A percentile compares a stretch with the other conserved stretches of the same genome.
Evolutionary conservation across 2,329 filamentous ascomycete genomes (phyloP).

Genomic region (Hysterium pulicare): DNA sequence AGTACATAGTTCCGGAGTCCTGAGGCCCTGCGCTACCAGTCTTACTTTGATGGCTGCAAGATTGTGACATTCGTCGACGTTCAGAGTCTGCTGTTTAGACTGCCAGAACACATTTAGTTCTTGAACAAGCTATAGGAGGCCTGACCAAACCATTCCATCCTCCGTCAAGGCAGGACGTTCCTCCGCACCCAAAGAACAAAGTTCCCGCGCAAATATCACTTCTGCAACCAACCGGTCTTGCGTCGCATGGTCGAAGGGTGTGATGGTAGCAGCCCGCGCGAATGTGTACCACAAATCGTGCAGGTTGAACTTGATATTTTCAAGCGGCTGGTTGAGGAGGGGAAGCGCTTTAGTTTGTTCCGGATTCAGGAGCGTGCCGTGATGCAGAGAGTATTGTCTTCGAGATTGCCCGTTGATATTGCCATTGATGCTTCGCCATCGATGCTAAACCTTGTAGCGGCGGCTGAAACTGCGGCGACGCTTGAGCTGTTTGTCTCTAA

Average conservation of each 20-base stretch:
- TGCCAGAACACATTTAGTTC: conserved; percentile 1
- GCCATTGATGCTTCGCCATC: neutral
- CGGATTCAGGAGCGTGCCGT: neutral
- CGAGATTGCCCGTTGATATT: neutral
- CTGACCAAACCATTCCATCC: neutral
- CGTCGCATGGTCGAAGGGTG: neutral
- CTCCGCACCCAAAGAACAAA: neutral
- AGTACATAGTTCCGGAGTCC: neutral
- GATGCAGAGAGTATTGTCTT: neutral
- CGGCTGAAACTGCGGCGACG: neutral
- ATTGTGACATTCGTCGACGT: neutral
- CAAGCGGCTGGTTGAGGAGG: conserved; percentile 1
- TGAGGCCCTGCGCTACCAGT: neutral
- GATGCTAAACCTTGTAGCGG: neutral
- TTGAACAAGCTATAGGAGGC: neutral
- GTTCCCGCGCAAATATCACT: conserved; percentile 1
- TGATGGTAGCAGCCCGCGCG: neutral
- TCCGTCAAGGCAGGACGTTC: neutral
- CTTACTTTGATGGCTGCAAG: neutral
- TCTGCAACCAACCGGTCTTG: neutral
- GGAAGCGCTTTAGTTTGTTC: too few species aligned
- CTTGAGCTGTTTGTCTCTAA: neutral
- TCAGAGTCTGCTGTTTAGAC: neutral
- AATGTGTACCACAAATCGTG: neutral
- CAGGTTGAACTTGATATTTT: neutral